Evolutionary conservation across 2,329 filamentous ascomycete genomes (phyloP), one percentile per base, ranked within the genome.

Genomic region (Cercospora zeina): DNA sequence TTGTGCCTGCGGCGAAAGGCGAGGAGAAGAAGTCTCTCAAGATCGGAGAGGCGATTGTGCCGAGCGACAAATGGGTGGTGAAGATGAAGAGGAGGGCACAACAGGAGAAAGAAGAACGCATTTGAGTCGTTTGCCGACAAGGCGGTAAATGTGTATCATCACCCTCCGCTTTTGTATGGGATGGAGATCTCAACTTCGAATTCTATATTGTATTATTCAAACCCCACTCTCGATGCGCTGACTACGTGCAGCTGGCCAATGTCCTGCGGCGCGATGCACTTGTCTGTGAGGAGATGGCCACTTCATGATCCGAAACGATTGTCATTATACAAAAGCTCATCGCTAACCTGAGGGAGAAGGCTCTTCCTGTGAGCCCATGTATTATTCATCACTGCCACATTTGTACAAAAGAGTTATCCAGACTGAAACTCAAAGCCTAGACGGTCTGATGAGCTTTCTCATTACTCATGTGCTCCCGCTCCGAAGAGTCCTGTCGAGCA

Each of bases 401-500:
- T 27, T 31, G 47, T 33, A 51, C 24, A 51, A 51, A n/a, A 21
- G 27, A 21, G 10, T n/a, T n/a, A 51, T 14, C 14, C 13, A 31
- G 13, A 30, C 9, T 16, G 11, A 51, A 7, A 6, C 16, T n/a
- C 10, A 16, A 21, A 45, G 24, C 45, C 58, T 67, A 67, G 21
- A 65, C 64, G 24, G 37, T 55, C 19, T 62, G 33, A 7, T 51
- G 56, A 51, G 55, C 62, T 62, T 69, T 69, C 54, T 67, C 67
- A 11, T 33, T 30, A 11, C 61, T 34, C 21, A 67, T 59, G 45
- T 65, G 61, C 36, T 69, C 62, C 13, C 19, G 24, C n/a, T 58
- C 54, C 10, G 57, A 61, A 21, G 61, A 61, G 54, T 67, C 65
- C n/a, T 47, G 34, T 8, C 54, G 54, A 16, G 59, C 50, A 13